These are phyloP conservation scores for Eimeria brunetti DNA, from an alignment of 169 alveolate species.

Conservation along the genomic window DNA sequence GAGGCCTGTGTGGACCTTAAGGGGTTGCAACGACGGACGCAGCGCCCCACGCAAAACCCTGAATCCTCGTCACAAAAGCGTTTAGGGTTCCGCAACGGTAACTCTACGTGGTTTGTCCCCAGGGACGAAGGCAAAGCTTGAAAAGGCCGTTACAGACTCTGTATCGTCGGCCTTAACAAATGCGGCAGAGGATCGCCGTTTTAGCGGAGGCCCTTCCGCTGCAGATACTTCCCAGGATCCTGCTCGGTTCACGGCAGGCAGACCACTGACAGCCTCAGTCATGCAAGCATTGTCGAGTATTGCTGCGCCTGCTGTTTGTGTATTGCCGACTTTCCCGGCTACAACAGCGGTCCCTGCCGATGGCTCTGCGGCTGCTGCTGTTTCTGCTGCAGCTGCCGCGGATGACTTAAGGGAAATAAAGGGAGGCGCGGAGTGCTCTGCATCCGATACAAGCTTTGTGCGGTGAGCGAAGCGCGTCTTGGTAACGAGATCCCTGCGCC, in stretches of 20 bases:
- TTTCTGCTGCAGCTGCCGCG: not conserved
- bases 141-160: not conserved
- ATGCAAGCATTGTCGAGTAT: not conserved
- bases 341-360: not conserved
- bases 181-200: slow-evolving; percentile 27
- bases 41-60: not conserved
- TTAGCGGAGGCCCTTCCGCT: slow-evolving; percentile 7
- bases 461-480: slow-evolving; percentile 46
- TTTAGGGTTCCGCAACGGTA: not conserved
- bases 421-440: not conserved
- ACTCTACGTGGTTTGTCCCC: not conserved
- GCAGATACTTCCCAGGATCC: not conserved
- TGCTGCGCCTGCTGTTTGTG: not conserved
- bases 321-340: no score
- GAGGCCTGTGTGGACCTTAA: not conserved
- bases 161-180: slow-evolving; percentile 58
- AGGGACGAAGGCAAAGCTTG: not conserved
- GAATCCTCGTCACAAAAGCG: not conserved
- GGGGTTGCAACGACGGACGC: no score
- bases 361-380: not conserved
- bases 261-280: not conserved
- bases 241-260: not conserved
- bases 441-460: slow-evolving; percentile 3
- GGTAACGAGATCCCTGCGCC: slow-evolving; percentile 33
- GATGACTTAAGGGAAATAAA: not conserved